These are phyloP conservation scores for Torulaspora gathmanii DNA, from an alignment of 805 yeast genomes.

Conservation along the genomic window DNA sequence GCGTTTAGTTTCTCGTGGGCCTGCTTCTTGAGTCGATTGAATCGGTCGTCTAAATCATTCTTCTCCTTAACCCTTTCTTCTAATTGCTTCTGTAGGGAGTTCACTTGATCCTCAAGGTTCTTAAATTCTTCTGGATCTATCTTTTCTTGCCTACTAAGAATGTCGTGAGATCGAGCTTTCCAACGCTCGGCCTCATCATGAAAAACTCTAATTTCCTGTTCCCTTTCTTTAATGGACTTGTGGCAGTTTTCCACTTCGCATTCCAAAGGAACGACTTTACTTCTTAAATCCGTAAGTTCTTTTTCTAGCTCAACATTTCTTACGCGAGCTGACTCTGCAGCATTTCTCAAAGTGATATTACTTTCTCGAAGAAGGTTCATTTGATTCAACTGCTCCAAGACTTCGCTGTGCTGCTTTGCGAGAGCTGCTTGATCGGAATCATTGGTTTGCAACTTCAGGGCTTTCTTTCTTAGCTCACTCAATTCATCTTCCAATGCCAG, in stretches of 20 bases:
- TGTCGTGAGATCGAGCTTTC: constrained; percentile 21
- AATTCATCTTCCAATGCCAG: constrained; percentile 47
- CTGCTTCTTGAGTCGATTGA: constrained; percentile 32
- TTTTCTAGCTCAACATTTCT: constrained; percentile 40
- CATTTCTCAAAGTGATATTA: constrained; percentile 57
- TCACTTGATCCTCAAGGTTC: constrained; percentile 22
- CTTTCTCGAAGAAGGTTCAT: constrained; percentile 63
- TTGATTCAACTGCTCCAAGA: constrained; percentile 54
- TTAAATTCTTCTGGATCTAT: constrained; percentile 20
- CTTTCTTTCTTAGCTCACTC: constrained; percentile 47
- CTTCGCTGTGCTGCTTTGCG: constrained; percentile 40
- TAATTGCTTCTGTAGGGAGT: constrained; percentile 23
- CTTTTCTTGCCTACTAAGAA: constrained; percentile 21
- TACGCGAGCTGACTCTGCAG: constrained; percentile 35
- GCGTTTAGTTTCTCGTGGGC: constrained; percentile 37
- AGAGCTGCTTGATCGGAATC: constrained; percentile 22
- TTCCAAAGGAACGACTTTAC: constrained; percentile 45
- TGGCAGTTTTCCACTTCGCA: constrained; percentile 36
- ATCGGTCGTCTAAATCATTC: constrained; percentile 33
- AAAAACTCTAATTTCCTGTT: constrained; percentile 13
- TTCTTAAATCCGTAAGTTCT: constrained; percentile 33
- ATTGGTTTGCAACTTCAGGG: constrained; percentile 39
- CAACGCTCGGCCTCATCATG: constrained; percentile 19
- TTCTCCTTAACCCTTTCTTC: constrained; percentile 26
- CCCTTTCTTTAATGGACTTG: constrained; percentile 32